Evolutionary conservation across 352 stramenopile species (phyloP).

Genomic region (Phytopythium oedochilum): DNA sequence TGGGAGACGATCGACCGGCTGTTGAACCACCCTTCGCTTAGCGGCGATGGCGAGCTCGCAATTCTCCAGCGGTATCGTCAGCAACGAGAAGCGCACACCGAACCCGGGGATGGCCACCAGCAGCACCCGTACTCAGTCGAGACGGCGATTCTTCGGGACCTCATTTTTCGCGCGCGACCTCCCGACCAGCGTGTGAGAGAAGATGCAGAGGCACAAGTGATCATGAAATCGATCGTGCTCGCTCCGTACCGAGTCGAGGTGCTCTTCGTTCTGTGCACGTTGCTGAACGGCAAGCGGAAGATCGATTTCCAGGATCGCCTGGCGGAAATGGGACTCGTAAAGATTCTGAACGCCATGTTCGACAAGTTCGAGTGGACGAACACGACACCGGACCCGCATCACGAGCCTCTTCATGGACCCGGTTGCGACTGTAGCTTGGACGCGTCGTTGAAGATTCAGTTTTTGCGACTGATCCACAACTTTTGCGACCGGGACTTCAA

Average conservation of each 20-base stretch:
- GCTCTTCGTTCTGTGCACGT: constrained; percentile 95
- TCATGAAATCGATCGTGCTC: constrained; percentile 92
- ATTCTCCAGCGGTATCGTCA: constrained; percentile 43
- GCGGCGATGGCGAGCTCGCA: constrained; percentile 38
- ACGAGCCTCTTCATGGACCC: constrained; percentile 66
- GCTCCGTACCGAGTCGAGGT: constrained; percentile 94
- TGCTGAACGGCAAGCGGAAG: constrained; percentile 94
- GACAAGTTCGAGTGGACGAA: constrained; percentile 89
- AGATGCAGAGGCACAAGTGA: constrained; percentile 69
- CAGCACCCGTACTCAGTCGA: constrained; percentile 54
- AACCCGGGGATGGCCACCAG: constrained; percentile 5
- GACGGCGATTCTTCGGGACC: constrained; percentile 58
- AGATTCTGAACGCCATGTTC: constrained; percentile 93
- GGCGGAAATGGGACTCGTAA: constrained; percentile 85
- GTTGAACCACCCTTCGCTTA: constrained; percentile 40
- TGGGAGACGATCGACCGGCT: constrained; percentile 72
- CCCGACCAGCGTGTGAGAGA: constrained; percentile 50
- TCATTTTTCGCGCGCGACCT: constrained; percentile 67
- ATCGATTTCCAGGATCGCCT: constrained; percentile 89
- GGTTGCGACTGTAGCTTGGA: constrained; percentile 95
- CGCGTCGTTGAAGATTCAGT: constrained; percentile 94
- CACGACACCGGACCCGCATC: constrained; percentile 30
- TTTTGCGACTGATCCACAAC: constrained; percentile 94
- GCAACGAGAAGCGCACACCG: constrained; percentile 2
- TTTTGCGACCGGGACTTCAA: constrained; percentile 94